Evolutionary conservation across 2,329 filamentous ascomycete genomes (phyloP), one percentile per base, ranked within the genome.

Genomic region (Elsinoe necatrix): DNA sequence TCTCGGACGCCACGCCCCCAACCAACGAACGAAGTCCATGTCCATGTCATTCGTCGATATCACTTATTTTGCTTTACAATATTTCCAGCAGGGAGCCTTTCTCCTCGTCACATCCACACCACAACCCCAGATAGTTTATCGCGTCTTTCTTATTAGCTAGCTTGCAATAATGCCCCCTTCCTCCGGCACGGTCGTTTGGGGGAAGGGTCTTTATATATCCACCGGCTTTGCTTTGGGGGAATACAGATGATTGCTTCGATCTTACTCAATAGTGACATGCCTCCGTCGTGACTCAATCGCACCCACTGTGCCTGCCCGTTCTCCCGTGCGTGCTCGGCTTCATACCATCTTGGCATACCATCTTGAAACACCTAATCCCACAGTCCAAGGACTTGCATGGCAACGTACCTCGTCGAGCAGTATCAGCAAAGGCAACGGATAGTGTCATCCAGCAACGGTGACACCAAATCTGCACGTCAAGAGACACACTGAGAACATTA

Each of bases 201-300:
- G 27, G 34, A 12, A 29, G 21, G 45, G 21, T 18, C n/a, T n/a
- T n/a, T 50, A 27, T 50, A 50, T 50, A 50, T 50, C 45, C 45
- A 12, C 34, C 29, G n/a, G n/a, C 29, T 31, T 31, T 31, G 5
- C 11, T 31, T 31, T 31, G 29, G 5, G 5, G 6, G 5, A 11
- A 11, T 31, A 11, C 11, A 31, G 29, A 31, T 31, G 29, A 31
- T 6, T 31, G 29, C 6, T 6, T 5, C 11, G 37, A n/a, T 14
- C n/a, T 5, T n/a, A 7, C 37, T 31, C 29, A 11, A 31, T 31
- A 6, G 6, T 31, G 29, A n/a, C n/a, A n/a, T n/a, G n/a, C n/a
- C n/a, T n/a, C n/a, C n/a, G n/a, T n/a, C n/a, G n/a, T n/a, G n/a
- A n/a, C n/a, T n/a, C n/a, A n/a, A n/a, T n/a, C n/a, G n/a, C n/a